phyloP scores from a whole-genome alignment of 192 early-diverging fungal species.

The Chytriomyces hyalinus region DNA sequence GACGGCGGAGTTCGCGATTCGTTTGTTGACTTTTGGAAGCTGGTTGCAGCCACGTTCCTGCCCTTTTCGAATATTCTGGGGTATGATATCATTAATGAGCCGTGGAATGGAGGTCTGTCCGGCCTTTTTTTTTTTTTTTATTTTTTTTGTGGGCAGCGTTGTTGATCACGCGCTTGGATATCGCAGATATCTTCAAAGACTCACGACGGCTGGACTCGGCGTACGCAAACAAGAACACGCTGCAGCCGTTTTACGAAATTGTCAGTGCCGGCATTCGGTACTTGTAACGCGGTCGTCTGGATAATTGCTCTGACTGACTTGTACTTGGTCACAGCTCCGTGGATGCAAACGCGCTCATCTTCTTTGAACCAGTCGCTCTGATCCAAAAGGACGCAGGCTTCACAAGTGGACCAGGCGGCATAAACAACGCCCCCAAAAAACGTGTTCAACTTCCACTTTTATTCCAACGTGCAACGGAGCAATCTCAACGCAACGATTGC shows the following conservation, averaged over 20 bases:
- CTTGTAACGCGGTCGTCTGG: neutral
- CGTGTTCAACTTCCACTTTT: constrained; percentile 38
- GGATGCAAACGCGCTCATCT: constrained; percentile 57
- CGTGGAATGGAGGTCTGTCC: constrained; percentile 55
- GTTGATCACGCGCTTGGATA: constrained; percentile 2
- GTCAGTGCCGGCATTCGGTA: constrained; percentile 54
- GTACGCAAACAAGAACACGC: constrained; percentile 45
- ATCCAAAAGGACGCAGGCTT: constrained; percentile 24
- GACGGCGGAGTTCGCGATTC: constrained; percentile 58
- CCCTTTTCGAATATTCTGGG: constrained; percentile 60
- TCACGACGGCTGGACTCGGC: constrained; percentile 54
- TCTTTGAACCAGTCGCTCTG: constrained; percentile 63
- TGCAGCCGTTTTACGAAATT: constrained; percentile 60
- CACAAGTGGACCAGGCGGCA: constrained; percentile 28
- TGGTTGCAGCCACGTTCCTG: constrained; percentile 55
- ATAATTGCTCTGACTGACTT: neutral
- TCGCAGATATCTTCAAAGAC: constrained; percentile 40
- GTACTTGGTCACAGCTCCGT: constrained; percentile 25
- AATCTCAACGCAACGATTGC: constrained; percentile 54
- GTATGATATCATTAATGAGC: constrained; percentile 71
- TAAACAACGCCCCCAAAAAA: neutral
- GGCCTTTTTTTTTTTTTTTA: neutral
- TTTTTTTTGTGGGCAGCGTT: neutral
- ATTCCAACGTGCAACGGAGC: constrained; percentile 30
- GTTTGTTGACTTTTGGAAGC: constrained; percentile 64